Evolutionary conservation across 1,139 yeast species (phyloP).

Genomic region (Ogataea hybrid): DNA sequence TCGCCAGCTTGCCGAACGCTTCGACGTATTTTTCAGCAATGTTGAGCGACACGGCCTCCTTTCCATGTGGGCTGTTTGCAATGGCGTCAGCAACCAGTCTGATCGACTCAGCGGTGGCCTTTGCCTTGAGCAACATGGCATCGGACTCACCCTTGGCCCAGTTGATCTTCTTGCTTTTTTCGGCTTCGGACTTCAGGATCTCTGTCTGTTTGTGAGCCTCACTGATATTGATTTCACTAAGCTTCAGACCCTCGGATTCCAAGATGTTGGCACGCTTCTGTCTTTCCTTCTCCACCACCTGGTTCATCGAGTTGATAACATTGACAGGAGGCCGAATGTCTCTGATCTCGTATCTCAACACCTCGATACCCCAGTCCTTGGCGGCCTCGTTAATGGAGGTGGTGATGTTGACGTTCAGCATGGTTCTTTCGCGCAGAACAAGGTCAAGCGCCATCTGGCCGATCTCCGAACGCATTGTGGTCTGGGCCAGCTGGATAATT

Average conservation of each 20-base stretch:
- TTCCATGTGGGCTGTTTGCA: slow-evolving; percentile 64
- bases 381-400: slow-evolving; percentile 84
- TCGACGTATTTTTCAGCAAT: slow-evolving; percentile 83
- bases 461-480: slow-evolving; percentile 88
- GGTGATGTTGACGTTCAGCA: slow-evolving; percentile 70
- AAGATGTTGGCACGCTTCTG: slow-evolving; percentile 83
- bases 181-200: slow-evolving; percentile 73
- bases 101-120: slow-evolving; percentile 75
- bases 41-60: slow-evolving; percentile 72
- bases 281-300: slow-evolving; percentile 85
- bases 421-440: slow-evolving; percentile 73
- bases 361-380: slow-evolving; percentile 80
- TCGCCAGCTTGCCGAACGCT: slow-evolving; percentile 79
- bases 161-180: slow-evolving; percentile 59
- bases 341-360: slow-evolving; percentile 81
- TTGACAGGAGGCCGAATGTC: slow-evolving; percentile 87
- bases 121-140: slow-evolving; percentile 64
- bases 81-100: slow-evolving; percentile 65
- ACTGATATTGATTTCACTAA: slow-evolving; percentile 74
- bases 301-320: slow-evolving; percentile 89
- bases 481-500: slow-evolving; percentile 81
- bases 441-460: slow-evolving; percentile 79
- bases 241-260: slow-evolving; percentile 83
- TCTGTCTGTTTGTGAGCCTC: slow-evolving; percentile 75
- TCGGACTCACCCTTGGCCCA: slow-evolving; percentile 70